phyloP scores from a whole-genome alignment of 2,329 filamentous ascomycete genomes.

The Mycogone perniciosa region DNA sequence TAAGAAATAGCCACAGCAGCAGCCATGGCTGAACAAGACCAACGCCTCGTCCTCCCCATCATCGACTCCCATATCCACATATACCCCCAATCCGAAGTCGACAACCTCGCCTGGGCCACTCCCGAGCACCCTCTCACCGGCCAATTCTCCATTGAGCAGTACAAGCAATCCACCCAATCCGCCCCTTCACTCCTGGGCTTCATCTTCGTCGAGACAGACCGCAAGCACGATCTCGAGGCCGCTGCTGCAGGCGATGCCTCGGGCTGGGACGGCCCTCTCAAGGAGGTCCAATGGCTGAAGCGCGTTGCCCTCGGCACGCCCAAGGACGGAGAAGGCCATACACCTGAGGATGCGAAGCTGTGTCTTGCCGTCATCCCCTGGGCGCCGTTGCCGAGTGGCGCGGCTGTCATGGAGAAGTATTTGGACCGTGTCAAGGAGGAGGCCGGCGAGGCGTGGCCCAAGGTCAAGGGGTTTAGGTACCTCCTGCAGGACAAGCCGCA shows the following conservation, averaged over 20 bases:
- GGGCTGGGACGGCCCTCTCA: conserved; percentile 62
- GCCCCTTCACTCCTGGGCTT: conserved; percentile 55
- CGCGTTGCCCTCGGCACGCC: conserved; percentile 58
- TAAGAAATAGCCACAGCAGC: not conserved
- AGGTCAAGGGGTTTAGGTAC: conserved; percentile 75
- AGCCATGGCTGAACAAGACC: conserved; percentile 29
- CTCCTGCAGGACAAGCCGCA: conserved; percentile 70
- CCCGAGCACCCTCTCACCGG: conserved; percentile 52
- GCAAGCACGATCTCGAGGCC: conserved; percentile 52
- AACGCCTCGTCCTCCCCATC: conserved; percentile 48
- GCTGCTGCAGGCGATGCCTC: conserved; percentile 39
- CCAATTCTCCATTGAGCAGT: conserved; percentile 60
- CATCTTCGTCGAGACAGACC: conserved; percentile 78
- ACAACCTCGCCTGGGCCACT: conserved; percentile 63
- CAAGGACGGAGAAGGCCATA: conserved; percentile 51
- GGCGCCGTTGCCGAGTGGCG: conserved; percentile 71
- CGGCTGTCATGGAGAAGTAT: conserved; percentile 56
- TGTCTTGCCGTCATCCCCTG: conserved; percentile 72
- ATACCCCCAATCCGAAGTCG: conserved; percentile 62
- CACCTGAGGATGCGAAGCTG: conserved; percentile 35
- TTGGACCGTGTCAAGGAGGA: conserved; percentile 52
- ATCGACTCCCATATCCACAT: conserved; percentile 92
- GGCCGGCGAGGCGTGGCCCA: conserved; percentile 58
- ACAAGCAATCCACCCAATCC: conserved; percentile 41
- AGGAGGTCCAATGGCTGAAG: conserved; percentile 64